Conservation (phyloP, 2,329 filamentous ascomycete species). For the Purpureocillium takamizusanense region DNA sequence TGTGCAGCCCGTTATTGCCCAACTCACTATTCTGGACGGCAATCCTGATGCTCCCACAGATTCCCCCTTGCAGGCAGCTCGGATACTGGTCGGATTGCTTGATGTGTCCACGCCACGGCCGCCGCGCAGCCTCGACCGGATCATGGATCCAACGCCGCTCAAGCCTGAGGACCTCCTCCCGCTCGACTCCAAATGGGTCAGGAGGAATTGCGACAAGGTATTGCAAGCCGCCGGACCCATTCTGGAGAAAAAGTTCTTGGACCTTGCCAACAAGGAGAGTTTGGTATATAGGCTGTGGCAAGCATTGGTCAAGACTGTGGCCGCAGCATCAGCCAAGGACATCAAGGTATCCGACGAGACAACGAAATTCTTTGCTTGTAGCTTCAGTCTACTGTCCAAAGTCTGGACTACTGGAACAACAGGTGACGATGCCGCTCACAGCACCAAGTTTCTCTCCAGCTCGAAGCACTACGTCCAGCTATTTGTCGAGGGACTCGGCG, state of each 20-base stretch:
- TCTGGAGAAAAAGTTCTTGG: conserved; percentile 51
- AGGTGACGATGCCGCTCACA: conserved; percentile 33
- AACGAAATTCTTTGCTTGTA: conserved; percentile 64
- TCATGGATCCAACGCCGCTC: conserved; percentile 49
- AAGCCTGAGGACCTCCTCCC: conserved; percentile 70
- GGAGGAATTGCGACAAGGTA: conserved; percentile 58
- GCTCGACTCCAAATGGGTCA: conserved; percentile 80
- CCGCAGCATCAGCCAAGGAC: conserved; percentile 69
- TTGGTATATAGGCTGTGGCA: conserved; percentile 46
- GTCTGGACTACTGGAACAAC: conserved; percentile 45
- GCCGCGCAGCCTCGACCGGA: conserved; percentile 67
- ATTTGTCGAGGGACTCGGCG: conserved; percentile 42
- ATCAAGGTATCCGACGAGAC: conserved; percentile 82
- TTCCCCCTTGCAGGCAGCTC: conserved; percentile 49
- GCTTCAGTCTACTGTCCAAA: conserved; percentile 59
- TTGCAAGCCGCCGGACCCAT: conserved; percentile 53
- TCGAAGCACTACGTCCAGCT: conserved; percentile 40
- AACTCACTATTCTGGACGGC: conserved; percentile 36
- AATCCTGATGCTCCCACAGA: conserved; percentile 34
- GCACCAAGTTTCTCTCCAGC: conserved; percentile 43
- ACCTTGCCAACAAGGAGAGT: conserved; percentile 52
- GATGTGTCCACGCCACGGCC: conserved; percentile 47
- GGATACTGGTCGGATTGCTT: conserved; percentile 64
- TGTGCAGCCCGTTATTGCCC: conserved; percentile 54
- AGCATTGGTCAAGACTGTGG: conserved; percentile 52